Percentiles rank a stretch among this genome's conserved stretches.
These are phyloP conservation scores for Kappamyces sp. DNA, from an alignment of 192 early-diverging fungal species.

Conservation along the genomic window DNA sequence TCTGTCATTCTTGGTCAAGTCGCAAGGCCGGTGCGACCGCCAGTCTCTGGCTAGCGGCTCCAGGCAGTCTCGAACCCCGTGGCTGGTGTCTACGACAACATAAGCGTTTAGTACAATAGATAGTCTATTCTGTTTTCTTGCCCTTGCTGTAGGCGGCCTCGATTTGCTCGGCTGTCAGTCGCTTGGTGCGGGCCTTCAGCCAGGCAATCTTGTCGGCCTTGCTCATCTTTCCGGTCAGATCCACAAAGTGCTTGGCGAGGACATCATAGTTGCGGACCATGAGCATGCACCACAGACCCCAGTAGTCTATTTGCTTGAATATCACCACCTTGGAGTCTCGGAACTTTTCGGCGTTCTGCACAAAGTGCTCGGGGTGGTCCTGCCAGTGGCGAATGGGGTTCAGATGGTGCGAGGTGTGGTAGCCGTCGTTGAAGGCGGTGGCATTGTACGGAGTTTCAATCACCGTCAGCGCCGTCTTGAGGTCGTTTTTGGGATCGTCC, in stretches of 20 bases:
- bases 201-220: slow-evolving; percentile 20
- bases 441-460: slow-evolving; percentile 31
- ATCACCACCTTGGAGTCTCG: slow-evolving; percentile 24
- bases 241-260: slow-evolving; percentile 23
- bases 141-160: slow-evolving; percentile 21
- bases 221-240: slow-evolving; percentile 14
- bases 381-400: slow-evolving; percentile 37
- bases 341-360: slow-evolving; percentile 19
- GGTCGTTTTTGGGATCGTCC: slow-evolving; percentile 24
- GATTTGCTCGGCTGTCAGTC: slow-evolving; percentile 23
- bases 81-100: too few relatives aligned
- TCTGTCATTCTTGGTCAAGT: too few relatives aligned
- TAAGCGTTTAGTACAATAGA: not conserved
- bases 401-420: slow-evolving; percentile 44
- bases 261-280: slow-evolving; percentile 27
- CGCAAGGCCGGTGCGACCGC: too few relatives aligned
- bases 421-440: slow-evolving; percentile 37
- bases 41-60: too few relatives aligned
- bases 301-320: slow-evolving; percentile 26
- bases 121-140: slow-evolving; percentile 8
- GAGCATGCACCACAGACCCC: slow-evolving; percentile 23
- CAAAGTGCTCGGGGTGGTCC: slow-evolving; percentile 35
- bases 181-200: slow-evolving; percentile 20
- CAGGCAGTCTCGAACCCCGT: too few relatives aligned
- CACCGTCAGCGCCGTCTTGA: slow-evolving; percentile 29